Base-by-base conservation (phyloP, 2,329 filamentous ascomycete species). In the Neonectria coccinea region DNA sequence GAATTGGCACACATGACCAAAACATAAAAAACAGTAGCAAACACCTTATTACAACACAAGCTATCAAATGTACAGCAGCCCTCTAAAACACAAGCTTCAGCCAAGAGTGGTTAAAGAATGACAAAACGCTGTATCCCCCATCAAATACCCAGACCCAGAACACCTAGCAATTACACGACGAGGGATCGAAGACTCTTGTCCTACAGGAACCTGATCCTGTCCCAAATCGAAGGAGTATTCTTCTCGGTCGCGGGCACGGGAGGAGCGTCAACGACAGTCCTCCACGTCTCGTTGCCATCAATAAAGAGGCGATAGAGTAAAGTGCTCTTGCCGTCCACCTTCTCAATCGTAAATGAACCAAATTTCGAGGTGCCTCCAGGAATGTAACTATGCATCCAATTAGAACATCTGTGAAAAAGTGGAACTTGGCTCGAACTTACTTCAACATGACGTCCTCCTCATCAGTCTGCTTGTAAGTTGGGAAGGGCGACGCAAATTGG, bases 361-460 rank as follows among this genome's bases (percentile, higher is more conserved):
- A 97, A 95, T 77, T 98, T 98, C 67, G 90, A 94, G 74, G 93
- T 94, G 1, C 95, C 95, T 63, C 91, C 88, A 9, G 95, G 91
- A 50, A 95, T 86, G 72, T 96, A 94, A 71, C 89, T 91, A 58
- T 16, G 18, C 10, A 4, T 29, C 12, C 47, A 41, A 69, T 56
- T 25, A 44, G 44, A 18, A 33, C 14, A 22, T 4, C 31, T 9
- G n/a, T 29, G 4, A 25, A 4, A 25, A 39, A 20, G 5, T 36
- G 5, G 14, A 20, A 11, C 22, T 33, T 6, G 6, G 7, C 7
- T 5, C n/a, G 5, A 20, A 87, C 86, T 82, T 87, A 97, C 88
- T 95, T 93, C 68, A 98, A 85, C 75, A 90, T 86, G 11, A 97
- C 88, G 79, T 98, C 96, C 71, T 94, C 89, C 1, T 90, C 85